Percentiles rank a stretch among this genome's conserved stretches.
phyloP scores from a whole-genome alignment of 2,329 filamentous ascomycete species.

The Elsinoe fawcettii region DNA sequence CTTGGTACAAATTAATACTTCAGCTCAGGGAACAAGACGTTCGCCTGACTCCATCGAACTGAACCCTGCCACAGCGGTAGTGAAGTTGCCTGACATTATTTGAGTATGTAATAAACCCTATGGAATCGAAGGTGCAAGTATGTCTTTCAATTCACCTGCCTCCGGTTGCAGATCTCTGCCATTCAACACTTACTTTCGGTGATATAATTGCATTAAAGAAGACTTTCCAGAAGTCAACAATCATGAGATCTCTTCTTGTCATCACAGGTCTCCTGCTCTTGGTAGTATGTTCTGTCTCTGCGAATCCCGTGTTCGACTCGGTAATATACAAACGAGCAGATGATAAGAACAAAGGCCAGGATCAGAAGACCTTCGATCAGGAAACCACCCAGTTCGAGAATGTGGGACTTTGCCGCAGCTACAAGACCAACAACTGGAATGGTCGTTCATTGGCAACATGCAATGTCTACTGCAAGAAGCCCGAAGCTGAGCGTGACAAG shows the following conservation, averaged over 20 bases:
- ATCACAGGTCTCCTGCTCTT: neutral
- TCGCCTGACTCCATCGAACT: neutral
- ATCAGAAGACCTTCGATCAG: neutral
- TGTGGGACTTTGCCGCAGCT: neutral
- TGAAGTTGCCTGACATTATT: neutral
- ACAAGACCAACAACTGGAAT: neutral
- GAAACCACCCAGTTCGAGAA: neutral
- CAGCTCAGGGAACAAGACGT: neutral
- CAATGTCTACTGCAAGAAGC: conserved; percentile 3
- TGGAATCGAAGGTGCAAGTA: neutral
- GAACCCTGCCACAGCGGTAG: neutral
- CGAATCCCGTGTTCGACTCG: neutral
- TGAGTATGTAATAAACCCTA: neutral
- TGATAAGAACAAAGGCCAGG: neutral
- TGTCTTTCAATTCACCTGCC: neutral
- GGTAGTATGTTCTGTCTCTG: neutral
- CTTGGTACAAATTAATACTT: neutral
- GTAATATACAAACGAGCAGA: neutral
- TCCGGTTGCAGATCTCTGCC: neutral
- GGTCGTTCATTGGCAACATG: neutral
- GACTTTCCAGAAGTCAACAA: too few species aligned
- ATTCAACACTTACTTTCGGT: too few species aligned
- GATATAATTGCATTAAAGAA: too few species aligned
- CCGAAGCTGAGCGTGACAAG: neutral
- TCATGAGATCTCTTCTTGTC: neutral